Evolutionary conservation across 2,329 filamentous ascomycete genomes (phyloP).

Genomic region (Penicillium sp.): DNA sequence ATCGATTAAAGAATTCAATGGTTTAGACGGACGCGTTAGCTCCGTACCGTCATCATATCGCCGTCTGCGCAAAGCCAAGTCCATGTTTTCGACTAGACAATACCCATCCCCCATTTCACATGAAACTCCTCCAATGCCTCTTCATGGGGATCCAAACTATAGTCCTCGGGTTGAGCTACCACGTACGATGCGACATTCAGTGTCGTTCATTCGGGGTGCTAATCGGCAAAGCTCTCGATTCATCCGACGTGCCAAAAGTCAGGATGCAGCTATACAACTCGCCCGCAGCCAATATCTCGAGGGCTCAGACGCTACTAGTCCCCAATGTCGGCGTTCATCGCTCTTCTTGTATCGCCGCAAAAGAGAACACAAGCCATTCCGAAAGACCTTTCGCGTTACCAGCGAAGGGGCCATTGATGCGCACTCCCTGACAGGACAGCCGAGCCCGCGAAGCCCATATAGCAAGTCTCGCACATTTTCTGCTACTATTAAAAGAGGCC

Average conservation of each 20-base stretch:
- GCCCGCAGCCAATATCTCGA: conserved; percentile 38
- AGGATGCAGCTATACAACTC: conserved; percentile 39
- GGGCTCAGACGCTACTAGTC: conserved; percentile 15
- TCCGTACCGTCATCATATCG: conserved; percentile 45
- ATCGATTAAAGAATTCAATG: conserved; percentile 29
- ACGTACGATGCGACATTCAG: conserved; percentile 36
- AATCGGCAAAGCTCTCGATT: conserved; percentile 15
- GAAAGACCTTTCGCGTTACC: conserved; percentile 32
- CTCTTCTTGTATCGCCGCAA: conserved; percentile 20
- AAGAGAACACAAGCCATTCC: conserved; percentile 33
- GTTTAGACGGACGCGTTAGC: conserved; percentile 33
- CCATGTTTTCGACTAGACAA: conserved; percentile 43
- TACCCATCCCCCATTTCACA: conserved; percentile 23
- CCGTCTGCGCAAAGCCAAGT: conserved; percentile 43
- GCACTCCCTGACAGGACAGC: conserved; percentile 7
- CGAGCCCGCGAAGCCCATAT: conserved; percentile 10
- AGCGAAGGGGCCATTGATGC: conserved; percentile 21
- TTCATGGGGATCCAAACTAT: conserved; percentile 12
- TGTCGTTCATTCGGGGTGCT: conserved; percentile 38
- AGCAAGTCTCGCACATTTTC: conserved; percentile 38
- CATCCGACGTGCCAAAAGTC: conserved; percentile 26
- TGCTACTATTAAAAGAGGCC: conserved; percentile 37
- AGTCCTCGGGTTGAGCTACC: conserved; percentile 17
- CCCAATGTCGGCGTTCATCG: conserved; percentile 23
- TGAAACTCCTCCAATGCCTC: conserved; percentile 10